phyloP scores from a whole-genome alignment of 2,329 filamentous ascomycete species.

The Colletotrichum sp. region DNA sequence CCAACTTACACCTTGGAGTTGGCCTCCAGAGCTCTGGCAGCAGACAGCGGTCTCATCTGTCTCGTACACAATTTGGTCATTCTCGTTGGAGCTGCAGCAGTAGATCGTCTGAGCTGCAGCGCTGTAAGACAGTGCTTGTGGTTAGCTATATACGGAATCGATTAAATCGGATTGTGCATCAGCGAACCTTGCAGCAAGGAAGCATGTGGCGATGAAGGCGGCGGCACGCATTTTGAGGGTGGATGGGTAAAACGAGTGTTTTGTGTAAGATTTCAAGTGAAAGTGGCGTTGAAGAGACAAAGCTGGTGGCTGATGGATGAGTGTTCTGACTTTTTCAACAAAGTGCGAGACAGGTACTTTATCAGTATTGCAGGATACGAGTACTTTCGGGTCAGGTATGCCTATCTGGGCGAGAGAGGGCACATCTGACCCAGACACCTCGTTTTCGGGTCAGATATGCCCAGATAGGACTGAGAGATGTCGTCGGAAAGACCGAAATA shows the following conservation, averaged over 20 bases:
- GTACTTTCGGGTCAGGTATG: neutral
- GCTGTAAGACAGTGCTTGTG: neutral
- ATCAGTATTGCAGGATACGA: neutral
- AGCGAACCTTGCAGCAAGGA: neutral
- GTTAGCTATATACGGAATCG: neutral
- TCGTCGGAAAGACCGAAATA: neutral
- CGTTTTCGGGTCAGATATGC: neutral
- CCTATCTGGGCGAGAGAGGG: neutral
- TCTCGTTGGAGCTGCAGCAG: neutral
- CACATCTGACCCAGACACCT: neutral
- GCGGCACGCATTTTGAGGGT: neutral
- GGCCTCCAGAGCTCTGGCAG: neutral
- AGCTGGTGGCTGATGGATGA: neutral
- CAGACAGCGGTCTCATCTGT: neutral
- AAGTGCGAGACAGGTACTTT: neutral
- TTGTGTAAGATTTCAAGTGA: neutral
- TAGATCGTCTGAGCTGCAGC: neutral
- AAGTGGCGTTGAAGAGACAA: neutral
- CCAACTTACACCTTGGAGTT: neutral
- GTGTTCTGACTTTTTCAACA: accelerated
- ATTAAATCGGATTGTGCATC: accelerated
- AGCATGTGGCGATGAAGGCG: neutral
- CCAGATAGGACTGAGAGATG: neutral
- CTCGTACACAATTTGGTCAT: neutral
- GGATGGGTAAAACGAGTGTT: neutral